Evolutionary conservation across 1,284 basidiomycete species (phyloP).

Genomic region (Heliocybe sulcata): DNA sequence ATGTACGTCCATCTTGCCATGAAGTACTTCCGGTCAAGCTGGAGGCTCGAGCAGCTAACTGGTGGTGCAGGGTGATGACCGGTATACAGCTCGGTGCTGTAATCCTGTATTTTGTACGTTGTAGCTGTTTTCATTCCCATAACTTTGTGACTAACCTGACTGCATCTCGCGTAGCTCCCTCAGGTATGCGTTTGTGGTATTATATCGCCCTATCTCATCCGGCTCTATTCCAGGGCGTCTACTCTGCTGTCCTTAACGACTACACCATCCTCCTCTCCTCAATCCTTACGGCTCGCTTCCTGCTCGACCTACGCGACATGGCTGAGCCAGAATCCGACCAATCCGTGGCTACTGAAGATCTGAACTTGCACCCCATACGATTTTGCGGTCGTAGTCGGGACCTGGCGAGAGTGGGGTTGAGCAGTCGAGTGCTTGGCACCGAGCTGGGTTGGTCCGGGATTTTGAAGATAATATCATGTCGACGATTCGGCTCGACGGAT

Average conservation of each 20-base stretch:
- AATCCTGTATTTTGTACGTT: not conserved
- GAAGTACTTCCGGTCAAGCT: not conserved
- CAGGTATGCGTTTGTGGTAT: not conserved
- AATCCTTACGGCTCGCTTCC: conserved; percentile 4
- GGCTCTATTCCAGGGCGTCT: not conserved
- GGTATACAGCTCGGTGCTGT: not conserved
- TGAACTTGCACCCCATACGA: not conserved
- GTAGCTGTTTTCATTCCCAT: not conserved
- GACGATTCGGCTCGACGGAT: too few species aligned
- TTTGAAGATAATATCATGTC: not conserved
- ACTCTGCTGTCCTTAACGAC: not conserved
- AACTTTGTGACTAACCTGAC: not conserved
- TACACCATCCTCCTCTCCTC: not conserved
- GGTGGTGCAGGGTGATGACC: not conserved
- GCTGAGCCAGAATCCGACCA: not conserved
- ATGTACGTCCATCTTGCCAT: not conserved
- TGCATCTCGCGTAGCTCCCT: not conserved
- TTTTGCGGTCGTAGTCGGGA: not conserved
- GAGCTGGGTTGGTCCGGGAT: not conserved
- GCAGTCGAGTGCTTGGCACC: not conserved
- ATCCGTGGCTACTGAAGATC: not conserved
- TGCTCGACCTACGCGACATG: not conserved
- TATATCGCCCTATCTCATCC: too few species aligned
- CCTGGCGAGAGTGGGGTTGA: not conserved
- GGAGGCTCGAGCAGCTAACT: not conserved